Percentiles rank a stretch among this genome's conserved stretches.
These are phyloP conservation scores for Pseudodiploospora longispora DNA, from an alignment of 2,329 filamentous ascomycete genomes.

Conservation along the genomic window DNA sequence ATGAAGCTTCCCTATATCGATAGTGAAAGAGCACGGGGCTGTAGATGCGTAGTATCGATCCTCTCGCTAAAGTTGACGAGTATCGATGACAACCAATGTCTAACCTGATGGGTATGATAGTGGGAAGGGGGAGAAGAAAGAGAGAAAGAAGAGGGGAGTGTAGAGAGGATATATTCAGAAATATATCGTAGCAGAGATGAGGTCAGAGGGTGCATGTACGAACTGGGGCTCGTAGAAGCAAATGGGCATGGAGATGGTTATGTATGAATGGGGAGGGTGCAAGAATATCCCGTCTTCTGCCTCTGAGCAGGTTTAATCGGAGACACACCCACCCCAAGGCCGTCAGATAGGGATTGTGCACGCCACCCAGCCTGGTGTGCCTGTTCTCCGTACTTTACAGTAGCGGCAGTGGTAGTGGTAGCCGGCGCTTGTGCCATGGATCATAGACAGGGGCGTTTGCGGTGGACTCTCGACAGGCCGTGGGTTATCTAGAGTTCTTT, in stretches of 20 bases:
- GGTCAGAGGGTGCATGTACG: neutral
- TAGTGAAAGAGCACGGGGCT: no score
- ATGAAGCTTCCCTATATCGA: no score
- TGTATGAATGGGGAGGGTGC: slow-evolving; percentile 12
- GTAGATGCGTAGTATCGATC: no score
- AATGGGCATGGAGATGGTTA: slow-evolving; percentile 14
- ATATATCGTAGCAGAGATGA: neutral
- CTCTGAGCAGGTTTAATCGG: slow-evolving; percentile 7
- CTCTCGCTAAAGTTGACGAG: no score
- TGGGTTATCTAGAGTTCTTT: slow-evolving; percentile 6
- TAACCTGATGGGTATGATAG: no score
- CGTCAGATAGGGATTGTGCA: slow-evolving; percentile 9
- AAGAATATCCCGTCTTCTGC: neutral
- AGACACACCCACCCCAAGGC: slow-evolving; percentile 1
- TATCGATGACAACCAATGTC: no score
- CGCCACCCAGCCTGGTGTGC: slow-evolving; percentile 3
- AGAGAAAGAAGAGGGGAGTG: no score
- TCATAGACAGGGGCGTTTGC: slow-evolving; percentile 7
- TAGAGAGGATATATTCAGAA: no score
- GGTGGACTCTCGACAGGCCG: neutral
- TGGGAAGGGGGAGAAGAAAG: no score
- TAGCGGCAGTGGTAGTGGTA: slow-evolving; percentile 8
- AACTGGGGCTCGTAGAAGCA: slow-evolving; percentile 1
- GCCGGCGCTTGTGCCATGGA: slow-evolving; percentile 9
- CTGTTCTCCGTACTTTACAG: slow-evolving; percentile 1